These are phyloP conservation scores for Penicillium steckii DNA, from an alignment of 495 filamentous ascomycete genomes.

Conservation along the genomic window DNA sequence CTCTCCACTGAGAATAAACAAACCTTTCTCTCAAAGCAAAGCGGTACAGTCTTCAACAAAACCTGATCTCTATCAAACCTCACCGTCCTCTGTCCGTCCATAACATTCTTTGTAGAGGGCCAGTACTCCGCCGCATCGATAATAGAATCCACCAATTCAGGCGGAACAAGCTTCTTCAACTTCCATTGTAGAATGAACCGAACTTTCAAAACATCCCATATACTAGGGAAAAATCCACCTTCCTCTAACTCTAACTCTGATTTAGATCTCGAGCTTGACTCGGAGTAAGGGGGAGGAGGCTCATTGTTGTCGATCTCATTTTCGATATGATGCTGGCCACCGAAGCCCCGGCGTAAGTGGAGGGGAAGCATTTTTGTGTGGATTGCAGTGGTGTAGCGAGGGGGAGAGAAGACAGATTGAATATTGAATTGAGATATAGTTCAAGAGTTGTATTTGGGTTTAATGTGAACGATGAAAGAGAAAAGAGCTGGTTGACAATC, in stretches of 20 bases:
- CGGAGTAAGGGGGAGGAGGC: background rate
- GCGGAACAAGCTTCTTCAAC: slow-evolving; percentile 46
- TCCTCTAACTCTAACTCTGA: background rate
- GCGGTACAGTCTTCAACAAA: slow-evolving; percentile 36
- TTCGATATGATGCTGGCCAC: background rate
- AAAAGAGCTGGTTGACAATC: background rate
- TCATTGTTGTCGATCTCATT: background rate
- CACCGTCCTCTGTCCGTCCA: slow-evolving; percentile 22
- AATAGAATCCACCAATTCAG: slow-evolving; percentile 65
- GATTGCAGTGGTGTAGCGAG: no score
- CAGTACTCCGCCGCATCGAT: slow-evolving; percentile 73
- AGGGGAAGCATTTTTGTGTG: slow-evolving; percentile 3
- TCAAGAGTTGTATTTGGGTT: no score
- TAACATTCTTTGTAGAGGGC: slow-evolving; percentile 42
- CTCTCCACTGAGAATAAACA: background rate
- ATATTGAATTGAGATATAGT: no score
- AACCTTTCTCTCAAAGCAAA: slow-evolving; percentile 40
- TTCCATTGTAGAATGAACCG: slow-evolving; percentile 40
- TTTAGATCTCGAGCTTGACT: background rate
- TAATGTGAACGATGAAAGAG: no score
- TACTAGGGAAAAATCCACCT: slow-evolving; percentile 25
- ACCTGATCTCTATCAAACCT: slow-evolving; percentile 40
- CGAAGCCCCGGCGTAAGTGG: background rate
- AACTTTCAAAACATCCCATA: slow-evolving; percentile 37
- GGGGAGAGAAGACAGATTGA: no score